These are phyloP conservation scores for Gomphus sp. DNA, from an alignment of 1,284 basidiomycete genomes.

Conservation along the genomic window DNA sequence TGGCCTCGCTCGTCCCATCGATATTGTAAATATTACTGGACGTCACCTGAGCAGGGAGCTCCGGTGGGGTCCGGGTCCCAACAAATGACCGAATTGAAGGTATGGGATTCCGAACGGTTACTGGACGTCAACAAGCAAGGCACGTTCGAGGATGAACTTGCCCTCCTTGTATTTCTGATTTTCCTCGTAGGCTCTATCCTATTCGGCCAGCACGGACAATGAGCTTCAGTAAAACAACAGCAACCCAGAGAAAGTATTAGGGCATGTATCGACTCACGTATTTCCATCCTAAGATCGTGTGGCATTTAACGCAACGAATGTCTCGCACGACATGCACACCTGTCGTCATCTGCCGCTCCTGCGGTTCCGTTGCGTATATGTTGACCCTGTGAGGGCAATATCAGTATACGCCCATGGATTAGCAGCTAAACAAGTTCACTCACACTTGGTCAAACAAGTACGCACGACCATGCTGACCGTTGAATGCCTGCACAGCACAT, in stretches of 20 bases:
- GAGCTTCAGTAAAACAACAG: conserved; percentile 8
- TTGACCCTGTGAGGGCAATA: conserved; percentile 58
- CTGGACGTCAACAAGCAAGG: conserved; percentile 76
- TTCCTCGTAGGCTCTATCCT: conserved; percentile 88
- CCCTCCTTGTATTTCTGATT: conserved; percentile 98
- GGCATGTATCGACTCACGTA: conserved; percentile 59
- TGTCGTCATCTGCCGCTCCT: conserved; percentile 93
- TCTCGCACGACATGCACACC: conserved; percentile 95
- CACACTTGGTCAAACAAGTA: conserved; percentile 91
- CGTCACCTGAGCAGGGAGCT: not conserved
- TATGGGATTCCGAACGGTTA: not conserved
- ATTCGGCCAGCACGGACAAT: not conserved
- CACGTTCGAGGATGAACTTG: conserved; percentile 94
- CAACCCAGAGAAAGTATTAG: not conserved
- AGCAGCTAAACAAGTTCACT: conserved; percentile 23
- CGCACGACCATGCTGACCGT: conserved; percentile 90
- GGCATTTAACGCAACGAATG: conserved; percentile 87
- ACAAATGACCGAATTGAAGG: not conserved
- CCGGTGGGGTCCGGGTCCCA: not conserved
- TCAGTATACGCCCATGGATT: not conserved
- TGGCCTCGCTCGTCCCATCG: not conserved
- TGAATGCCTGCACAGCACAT: conserved; percentile 59
- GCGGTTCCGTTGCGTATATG: conserved; percentile 77
- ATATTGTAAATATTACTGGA: not conserved
- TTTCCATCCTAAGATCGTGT: conserved; percentile 89